A percentile compares a stretch with the other conserved stretches of the same genome.
phyloP scores from a whole-genome alignment of 805 yeast genomes.

The Teunomyces lycoperdinae region DNA sequence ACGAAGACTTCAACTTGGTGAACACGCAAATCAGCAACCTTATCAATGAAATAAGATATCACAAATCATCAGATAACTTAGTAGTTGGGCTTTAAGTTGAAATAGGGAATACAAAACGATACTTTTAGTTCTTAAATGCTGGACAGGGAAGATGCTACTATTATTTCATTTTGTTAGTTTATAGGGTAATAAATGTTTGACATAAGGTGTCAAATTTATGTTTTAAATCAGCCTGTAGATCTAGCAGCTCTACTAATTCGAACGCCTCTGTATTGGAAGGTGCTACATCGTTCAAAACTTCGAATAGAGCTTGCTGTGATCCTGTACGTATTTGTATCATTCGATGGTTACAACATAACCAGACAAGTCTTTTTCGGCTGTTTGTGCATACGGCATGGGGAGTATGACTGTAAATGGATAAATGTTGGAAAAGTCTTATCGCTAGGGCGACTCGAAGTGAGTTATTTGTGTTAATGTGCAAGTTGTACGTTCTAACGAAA shows the following conservation, averaged over 20 bases:
- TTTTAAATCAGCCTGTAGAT: neutral
- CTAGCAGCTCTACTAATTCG: constrained; percentile 5
- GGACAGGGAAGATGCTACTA: neutral
- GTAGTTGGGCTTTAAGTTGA: neutral
- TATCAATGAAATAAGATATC: constrained; percentile 20
- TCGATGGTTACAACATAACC: constrained; percentile 31
- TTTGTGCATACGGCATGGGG: constrained; percentile 9
- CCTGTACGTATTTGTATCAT: constrained; percentile 28
- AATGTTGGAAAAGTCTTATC: constrained; percentile 42
- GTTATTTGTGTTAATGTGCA: constrained; percentile 50
- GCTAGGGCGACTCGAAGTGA: constrained; percentile 36
- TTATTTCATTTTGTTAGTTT: neutral
- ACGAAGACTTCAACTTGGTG: constrained; percentile 6
- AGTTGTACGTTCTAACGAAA: constrained; percentile 50
- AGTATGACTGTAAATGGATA: constrained; percentile 17
- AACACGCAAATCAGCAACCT: constrained; percentile 12
- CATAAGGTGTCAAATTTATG: neutral
- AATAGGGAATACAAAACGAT: neutral
- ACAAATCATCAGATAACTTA: constrained; percentile 26
- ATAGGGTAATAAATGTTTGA: constrained; percentile 7
- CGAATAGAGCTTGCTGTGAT: constrained; percentile 44
- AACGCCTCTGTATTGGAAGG: constrained; percentile 1
- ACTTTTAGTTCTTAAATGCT: neutral
- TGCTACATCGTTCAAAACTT: constrained; percentile 25
- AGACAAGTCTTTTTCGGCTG: constrained; percentile 17